Base-by-base conservation (phyloP, 306 rosid genomes). In the Citrullus colocynthis region DNA sequence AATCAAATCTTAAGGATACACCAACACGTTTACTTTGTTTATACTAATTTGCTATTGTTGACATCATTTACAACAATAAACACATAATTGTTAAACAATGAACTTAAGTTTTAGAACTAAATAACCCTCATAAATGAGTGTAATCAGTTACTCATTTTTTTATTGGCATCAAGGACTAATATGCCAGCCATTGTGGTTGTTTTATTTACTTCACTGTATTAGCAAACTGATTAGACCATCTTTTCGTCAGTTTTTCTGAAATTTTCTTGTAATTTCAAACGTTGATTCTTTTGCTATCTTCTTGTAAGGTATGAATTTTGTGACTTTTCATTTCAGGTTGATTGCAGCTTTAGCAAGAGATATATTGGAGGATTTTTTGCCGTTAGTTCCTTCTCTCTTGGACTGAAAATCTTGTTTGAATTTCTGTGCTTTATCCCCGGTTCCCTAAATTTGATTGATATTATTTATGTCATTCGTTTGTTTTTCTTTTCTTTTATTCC, bases 321-420 rank as follows among this genome's bases (percentile, higher is more conserved):
- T 70, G 32, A 14, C 11, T 76, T 64, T 79, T 73, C 77, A 17
- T 78, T 85, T 85, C 96, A 94, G 98, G 85, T 82, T 92, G 82
- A 84, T 91, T 66, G 91, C 96, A 6, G 96, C 89, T 82, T 73
- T 94, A 81, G 86, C 96, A 41, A 84, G 97, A 86, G 98, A 94
- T 85, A 83, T 92, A 44, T 83, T 90, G 8, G 92, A 89, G 79
- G 97, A 92, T 51, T 94, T 89, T 86, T 73, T 90, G 74, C 96
- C 88, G 98, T 94, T 85, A 89, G 98, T 91, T 81, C 64, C 79
- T 78, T 69, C 39, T 78, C 76, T 45, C 76, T 72, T 82, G 55
- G 63, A 80, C 79, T 78, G 65, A 73, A 74, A 77, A 77, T 45
- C 49, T 45, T 89, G 69, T 18, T 57, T 36, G 48, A 74, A 61